These are phyloP conservation scores for Turritis glabra DNA, from an alignment of 345 rosid genomes.

Conservation along the genomic window DNA sequence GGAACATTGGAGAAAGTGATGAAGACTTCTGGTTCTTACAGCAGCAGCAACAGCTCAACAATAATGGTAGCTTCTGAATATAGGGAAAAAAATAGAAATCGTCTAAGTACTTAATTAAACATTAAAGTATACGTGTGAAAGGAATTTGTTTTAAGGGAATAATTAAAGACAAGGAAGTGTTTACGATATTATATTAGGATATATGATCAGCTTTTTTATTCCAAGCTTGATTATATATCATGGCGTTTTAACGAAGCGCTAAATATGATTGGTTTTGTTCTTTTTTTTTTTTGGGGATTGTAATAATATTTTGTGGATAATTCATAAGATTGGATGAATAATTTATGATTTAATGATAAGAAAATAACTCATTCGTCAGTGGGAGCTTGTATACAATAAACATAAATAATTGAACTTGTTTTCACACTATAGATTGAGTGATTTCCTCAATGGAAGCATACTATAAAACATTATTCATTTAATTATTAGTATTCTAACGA, in stretches of 20 bases:
- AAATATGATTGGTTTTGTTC: constrained; percentile 28
- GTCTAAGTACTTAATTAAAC: constrained; percentile 18
- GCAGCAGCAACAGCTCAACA: constrained; percentile 63
- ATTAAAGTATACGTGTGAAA: constrained; percentile 38
- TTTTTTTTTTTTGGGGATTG: not conserved
- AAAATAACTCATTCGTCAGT: not conserved
- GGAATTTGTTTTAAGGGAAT: constrained; percentile 31
- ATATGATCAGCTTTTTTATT: constrained; percentile 35
- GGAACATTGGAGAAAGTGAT: constrained; percentile 50
- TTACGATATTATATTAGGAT: constrained; percentile 25
- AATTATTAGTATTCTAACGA: constrained; percentile 30
- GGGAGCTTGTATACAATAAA: not conserved
- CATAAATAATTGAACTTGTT: constrained; percentile 18
- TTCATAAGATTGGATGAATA: not conserved
- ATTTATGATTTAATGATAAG: not conserved
- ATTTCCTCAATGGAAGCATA: constrained; percentile 46
- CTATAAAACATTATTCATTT: constrained; percentile 3
- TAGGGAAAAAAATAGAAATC: constrained; percentile 10
- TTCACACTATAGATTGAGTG: constrained; percentile 38
- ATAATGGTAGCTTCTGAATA: constrained; percentile 49
- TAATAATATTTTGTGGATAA: constrained; percentile 31
- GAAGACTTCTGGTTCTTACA: constrained; percentile 71
- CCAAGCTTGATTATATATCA: constrained; percentile 31
- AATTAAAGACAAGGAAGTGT: constrained; percentile 30
- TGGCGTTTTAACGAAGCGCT: constrained; percentile 27